Base-by-base conservation (phyloP, 225 moss, liverwort and hornwort genomes). In the Takakia lepidozioides region DNA sequence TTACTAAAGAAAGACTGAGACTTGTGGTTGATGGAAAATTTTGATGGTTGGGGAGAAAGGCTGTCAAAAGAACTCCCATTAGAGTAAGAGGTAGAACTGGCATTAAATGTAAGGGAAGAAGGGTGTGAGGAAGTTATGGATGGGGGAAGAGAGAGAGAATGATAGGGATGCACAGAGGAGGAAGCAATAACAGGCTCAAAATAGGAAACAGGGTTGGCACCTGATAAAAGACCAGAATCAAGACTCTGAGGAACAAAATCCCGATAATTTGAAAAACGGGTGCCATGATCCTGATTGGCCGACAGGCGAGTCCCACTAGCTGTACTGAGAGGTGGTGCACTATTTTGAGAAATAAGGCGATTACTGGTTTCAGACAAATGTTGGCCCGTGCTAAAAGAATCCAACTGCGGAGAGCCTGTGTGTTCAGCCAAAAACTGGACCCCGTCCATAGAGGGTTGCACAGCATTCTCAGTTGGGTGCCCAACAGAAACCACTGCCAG, bases 1-100 rank as follows among this genome's bases (percentile, higher is more conserved):
- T 32, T 69, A 58, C 69, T 84, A 73, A 81, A 92, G 71, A 78
- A 92, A 46, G 91, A 82, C 63, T 82, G 80, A 14, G 82, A 56
- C 47, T 56, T 69, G 29, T 60, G 61, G 40, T 84, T 83, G 49
- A 60, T 53, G 21, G 67, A 75, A 62, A 84, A 74, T 64, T 81
- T 76, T 45, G 76, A 70, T 25, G 69, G 62, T 49, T 67, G 60
- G 41, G 55, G 36, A 15, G 69, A 18, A 20, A 52, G 38, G 54
- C 61, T 62, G 39, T 68, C 80, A 34, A 73, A 75, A 43, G 66
- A 29, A 46, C 63, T 57, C 47, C 91, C 91, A 65, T 87, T 91
- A 10, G 84, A 71, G 63, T 84, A 73, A 65, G 56, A 65, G 27
- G 68, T 43, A 55, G 78, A 43, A 70, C 56, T 61, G 30, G 57